Evolutionary conservation across 2,329 filamentous ascomycete species (phyloP), one percentile per base, ranked within the genome.

Genomic region (Colletotrichum phormii): DNA sequence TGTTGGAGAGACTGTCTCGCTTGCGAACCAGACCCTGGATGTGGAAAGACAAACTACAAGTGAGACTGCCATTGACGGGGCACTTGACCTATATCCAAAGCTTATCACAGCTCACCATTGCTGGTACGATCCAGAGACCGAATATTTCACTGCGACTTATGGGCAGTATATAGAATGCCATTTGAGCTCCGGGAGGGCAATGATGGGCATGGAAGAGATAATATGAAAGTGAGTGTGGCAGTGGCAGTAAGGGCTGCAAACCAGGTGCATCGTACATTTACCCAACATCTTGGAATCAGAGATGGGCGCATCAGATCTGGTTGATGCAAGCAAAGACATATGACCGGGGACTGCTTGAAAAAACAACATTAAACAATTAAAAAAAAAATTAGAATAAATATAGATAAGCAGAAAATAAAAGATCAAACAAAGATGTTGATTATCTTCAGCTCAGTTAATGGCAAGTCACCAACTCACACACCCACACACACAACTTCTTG

Each of bases 241-340:
- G 59, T 49, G 35, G n/a, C 24, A 29, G 37, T 1, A 8, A 11
- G 24, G 22, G 64, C 53, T 72, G 59, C 68, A 63, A 62, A 64
- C 37, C 26, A 24, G 57, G 35, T 49, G 31, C 33, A 15, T 18
- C 29, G 55, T n/a, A 24, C 13, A 33, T 15, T 60, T 31, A 64
- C 59, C 69, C 70, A 69, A 57, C 60, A 51, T 61, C 64, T 49
- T 22, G 60, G 60, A 15, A 64, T n/a, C 35, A n/a, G 18, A 26
- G 13, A 61, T 64, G 60, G 64, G 24, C 53, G 65, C 59, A 55
- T 69, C 53, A 65, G 51, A 69, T 67, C 64, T 63, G 51, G 53
- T 31, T 72, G 64, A 63, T 37, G 37, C 51, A 64, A 49, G 22
- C n/a, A 18, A 9, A 29, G 6, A 61, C 18, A 60, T 66, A 55